phyloP scores from a whole-genome alignment of 2,329 filamentous ascomycete species.

The Alternaria viburni region DNA sequence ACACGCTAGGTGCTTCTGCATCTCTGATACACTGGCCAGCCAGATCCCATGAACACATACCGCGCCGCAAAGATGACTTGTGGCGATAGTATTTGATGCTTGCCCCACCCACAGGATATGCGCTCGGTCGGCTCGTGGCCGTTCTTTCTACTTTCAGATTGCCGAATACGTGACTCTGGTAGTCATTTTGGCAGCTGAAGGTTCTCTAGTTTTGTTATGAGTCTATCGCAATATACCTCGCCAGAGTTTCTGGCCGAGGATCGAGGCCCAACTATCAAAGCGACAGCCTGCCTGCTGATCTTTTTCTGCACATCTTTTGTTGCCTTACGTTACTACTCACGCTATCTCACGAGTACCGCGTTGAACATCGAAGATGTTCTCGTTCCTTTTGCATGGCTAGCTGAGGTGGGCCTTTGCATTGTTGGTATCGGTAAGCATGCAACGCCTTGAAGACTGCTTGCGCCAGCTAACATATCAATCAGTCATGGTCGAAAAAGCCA shows the following conservation, averaged over 20 bases:
- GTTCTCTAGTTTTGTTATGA: background rate
- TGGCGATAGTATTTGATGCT: constrained; percentile 5
- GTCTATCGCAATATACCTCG: background rate
- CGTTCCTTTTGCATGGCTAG: constrained; percentile 30
- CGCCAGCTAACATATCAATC: background rate
- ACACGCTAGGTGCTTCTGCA: background rate
- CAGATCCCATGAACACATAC: background rate
- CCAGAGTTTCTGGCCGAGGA: constrained; percentile 22
- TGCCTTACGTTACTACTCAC: constrained; percentile 28
- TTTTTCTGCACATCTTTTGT: constrained; percentile 28
- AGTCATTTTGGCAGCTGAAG: constrained; percentile 8
- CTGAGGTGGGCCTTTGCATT: constrained; percentile 27
- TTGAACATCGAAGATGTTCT: constrained; percentile 28
- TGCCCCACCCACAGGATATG: background rate
- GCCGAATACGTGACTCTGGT: constrained; percentile 12
- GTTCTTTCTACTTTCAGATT: constrained; percentile 4
- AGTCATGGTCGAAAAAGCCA: constrained; percentile 33
- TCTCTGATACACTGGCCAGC: background rate
- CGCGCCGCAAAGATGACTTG: constrained; percentile 1
- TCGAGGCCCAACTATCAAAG: constrained; percentile 19
- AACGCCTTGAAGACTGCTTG: background rate
- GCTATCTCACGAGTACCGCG: constrained; percentile 21
- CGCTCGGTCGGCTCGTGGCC: background rate
- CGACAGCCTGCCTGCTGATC: constrained; percentile 25
- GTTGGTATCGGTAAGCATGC: constrained; percentile 31